Percentiles rank a stretch among this genome's conserved stretches.
Conservation (phyloP, 1,284 basidiomycete species). For the Ganoderma lucidum region DNA sequence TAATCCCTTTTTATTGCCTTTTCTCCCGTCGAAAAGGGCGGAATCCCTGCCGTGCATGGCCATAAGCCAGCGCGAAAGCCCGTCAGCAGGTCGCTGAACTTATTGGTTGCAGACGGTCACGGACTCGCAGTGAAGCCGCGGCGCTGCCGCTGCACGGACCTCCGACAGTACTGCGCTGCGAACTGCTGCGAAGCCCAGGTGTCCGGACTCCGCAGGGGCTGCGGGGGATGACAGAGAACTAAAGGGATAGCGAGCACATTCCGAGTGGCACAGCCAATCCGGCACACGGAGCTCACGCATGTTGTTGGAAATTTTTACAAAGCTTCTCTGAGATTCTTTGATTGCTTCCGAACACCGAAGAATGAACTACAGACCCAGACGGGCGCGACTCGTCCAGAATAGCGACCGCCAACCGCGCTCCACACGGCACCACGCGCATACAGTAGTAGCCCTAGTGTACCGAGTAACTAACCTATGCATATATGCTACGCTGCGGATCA, state of each 20-base stretch:
- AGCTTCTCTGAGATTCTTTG: constrained; percentile 5
- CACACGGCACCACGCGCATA: constrained; percentile 22
- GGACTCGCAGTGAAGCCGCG: neutral
- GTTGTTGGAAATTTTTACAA: neutral
- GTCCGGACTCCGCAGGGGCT: neutral
- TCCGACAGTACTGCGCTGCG: neutral
- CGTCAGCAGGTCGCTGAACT: neutral
- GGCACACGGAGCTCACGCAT: neutral
- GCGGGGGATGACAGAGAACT: neutral
- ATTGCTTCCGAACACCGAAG: constrained; percentile 17
- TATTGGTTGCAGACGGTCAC: neutral
- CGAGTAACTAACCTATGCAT: constrained; percentile 13
- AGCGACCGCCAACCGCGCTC: constrained; percentile 25
- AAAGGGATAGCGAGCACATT: neutral
- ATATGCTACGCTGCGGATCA: constrained; percentile 35
- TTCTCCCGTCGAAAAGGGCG: too few relatives aligned
- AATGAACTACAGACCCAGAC: constrained; percentile 21
- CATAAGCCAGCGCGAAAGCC: neutral
- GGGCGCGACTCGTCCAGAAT: constrained; percentile 22
- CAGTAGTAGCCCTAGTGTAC: neutral
- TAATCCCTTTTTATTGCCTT: too few relatives aligned
- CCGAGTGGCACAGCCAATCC: neutral
- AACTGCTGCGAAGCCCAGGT: neutral
- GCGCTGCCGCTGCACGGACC: neutral
- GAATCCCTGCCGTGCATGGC: neutral